A percentile compares a stretch with the other conserved stretches of the same genome.
These are phyloP conservation scores for Ailanthus altissimus DNA, from an alignment of 345 rosid genomes.

Conservation along the genomic window DNA sequence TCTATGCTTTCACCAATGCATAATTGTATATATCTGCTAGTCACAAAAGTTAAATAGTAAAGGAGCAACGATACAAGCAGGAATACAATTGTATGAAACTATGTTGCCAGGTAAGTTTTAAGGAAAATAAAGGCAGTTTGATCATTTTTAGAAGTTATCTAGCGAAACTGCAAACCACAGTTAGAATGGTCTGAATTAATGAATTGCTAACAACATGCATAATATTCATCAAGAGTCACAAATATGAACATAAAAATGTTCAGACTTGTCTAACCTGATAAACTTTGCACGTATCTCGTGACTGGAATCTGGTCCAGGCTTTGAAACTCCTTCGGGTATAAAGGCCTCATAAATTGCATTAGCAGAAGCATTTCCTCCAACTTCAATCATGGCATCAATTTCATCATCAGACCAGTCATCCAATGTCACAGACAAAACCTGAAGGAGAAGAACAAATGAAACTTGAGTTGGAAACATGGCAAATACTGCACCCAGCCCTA, in stretches of 20 bases:
- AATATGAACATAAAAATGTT: not conserved
- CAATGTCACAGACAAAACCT: slow-evolving; percentile 93
- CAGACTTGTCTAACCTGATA: slow-evolving; percentile 58
- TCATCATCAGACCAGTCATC: slow-evolving; percentile 98
- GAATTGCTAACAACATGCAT: not conserved
- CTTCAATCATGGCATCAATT: slow-evolving; percentile 86
- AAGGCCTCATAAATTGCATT: slow-evolving; percentile 89
- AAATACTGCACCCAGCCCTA: not conserved
- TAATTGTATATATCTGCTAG: slow-evolving; percentile 4
- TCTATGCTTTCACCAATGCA: not conserved
- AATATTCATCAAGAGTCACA: not conserved
- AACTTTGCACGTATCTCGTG: slow-evolving; percentile 73
- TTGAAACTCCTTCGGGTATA: slow-evolving; percentile 74
- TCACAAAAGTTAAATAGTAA: not conserved
- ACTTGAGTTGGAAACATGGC: not conserved
- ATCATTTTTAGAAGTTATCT: not conserved
- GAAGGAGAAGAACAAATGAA: slow-evolving; percentile 14
- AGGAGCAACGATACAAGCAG: not conserved
- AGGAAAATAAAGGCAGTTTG: not conserved
- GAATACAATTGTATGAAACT: not conserved
- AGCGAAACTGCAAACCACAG: not conserved
- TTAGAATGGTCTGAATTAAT: not conserved
- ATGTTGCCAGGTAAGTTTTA: not conserved
- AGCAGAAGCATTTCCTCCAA: slow-evolving; percentile 90
- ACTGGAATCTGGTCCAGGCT: slow-evolving; percentile 81